phyloP scores from a whole-genome alignment of 345 rosid species.

The Eucalyptus paniculata region DNA sequence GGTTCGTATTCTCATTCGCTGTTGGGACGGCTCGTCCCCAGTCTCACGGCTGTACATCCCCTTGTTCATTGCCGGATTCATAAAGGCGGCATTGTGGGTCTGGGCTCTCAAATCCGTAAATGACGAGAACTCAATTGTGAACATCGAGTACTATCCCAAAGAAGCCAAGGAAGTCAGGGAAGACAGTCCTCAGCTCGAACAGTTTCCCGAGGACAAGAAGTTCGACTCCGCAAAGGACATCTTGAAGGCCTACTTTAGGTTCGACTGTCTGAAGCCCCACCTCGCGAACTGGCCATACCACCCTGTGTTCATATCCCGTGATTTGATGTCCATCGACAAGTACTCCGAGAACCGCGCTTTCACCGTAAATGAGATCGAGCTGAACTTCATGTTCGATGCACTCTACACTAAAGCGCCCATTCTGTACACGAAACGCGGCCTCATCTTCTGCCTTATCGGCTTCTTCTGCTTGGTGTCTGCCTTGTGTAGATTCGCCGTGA shows the following conservation, averaged over 20 bases:
- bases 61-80: no score
- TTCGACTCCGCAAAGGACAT: not conserved
- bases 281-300: not conserved
- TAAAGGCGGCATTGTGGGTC: no score
- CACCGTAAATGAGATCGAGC: not conserved
- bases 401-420: not conserved
- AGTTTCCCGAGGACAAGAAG: not conserved
- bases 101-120: no score
- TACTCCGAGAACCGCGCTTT: not conserved
- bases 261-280: not conserved
- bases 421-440: rapidly evolving
- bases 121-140: not conserved
- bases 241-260: not conserved
- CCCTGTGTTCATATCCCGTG: rapidly evolving
- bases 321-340: rapidly evolving
- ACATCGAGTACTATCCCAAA: rapidly evolving
- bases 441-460: rapidly evolving
- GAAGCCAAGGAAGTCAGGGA: not conserved
- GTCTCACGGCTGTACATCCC: no score
- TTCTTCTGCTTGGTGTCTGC: not conserved
- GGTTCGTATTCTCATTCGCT: no score
- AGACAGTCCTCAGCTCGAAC: rapidly evolving
- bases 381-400: not conserved
- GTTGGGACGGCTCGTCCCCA: no score
- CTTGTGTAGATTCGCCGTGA: not conserved